phyloP scores from a whole-genome alignment of 1,284 basidiomycete species.

The Boletus calvinii region DNA sequence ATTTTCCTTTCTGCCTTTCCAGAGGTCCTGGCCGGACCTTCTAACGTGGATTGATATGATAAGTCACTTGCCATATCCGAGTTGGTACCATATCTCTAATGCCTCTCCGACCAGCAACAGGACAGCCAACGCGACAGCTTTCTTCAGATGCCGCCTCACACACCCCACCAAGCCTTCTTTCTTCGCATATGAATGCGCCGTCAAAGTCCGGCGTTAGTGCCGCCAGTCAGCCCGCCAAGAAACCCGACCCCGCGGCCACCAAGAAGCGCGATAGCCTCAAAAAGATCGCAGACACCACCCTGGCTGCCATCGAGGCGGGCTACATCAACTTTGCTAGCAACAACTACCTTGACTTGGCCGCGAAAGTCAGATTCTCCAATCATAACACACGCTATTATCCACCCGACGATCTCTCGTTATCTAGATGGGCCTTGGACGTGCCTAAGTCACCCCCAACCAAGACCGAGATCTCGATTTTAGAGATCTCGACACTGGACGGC shows the following conservation, averaged over 20 bases:
- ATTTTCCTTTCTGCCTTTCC: too few species aligned
- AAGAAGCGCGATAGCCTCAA: constrained; percentile 24
- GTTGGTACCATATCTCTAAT: too few species aligned
- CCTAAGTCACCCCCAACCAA: constrained; percentile 13
- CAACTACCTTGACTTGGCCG: constrained; percentile 34
- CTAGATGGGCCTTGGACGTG: constrained; percentile 36
- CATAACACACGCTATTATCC: constrained; percentile 44
- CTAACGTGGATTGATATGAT: too few species aligned
- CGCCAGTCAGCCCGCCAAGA: neutral
- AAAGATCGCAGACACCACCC: constrained; percentile 33
- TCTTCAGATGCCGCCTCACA: neutral
- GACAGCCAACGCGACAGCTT: neutral
- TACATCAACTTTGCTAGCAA: constrained; percentile 20
- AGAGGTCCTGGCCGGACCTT: too few species aligned
- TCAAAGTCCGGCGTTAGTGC: neutral
- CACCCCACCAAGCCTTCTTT: too few species aligned
- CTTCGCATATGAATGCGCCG: neutral
- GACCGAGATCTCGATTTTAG: constrained; percentile 43
- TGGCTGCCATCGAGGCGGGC: constrained; percentile 31
- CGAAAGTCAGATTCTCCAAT: constrained; percentile 33
- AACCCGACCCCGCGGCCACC: neutral
- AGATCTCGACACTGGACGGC: constrained; percentile 56
- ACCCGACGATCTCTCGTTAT: constrained; percentile 37
- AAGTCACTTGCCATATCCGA: too few species aligned
- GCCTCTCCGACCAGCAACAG: too few species aligned